These are phyloP conservation scores for Cutaneotrichosporon sp. DNA, from an alignment of 1,284 basidiomycete species.

Conservation along the genomic window DNA sequence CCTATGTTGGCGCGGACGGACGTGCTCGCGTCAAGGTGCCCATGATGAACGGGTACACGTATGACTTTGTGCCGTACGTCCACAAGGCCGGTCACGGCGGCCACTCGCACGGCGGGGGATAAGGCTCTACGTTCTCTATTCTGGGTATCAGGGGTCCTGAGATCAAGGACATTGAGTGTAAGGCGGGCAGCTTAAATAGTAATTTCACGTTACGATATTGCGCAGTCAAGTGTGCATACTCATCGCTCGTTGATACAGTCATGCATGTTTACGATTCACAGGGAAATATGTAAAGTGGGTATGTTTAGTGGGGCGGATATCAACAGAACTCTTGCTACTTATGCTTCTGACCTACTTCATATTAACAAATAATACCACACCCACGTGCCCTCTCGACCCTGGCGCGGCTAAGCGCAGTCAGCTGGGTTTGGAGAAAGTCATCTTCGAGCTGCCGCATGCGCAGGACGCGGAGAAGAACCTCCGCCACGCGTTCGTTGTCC, in stretches of 20 bases:
- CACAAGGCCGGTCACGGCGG: not conserved
- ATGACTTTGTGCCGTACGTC: not conserved
- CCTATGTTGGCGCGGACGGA: not conserved
- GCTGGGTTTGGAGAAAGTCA: constrained; percentile 26
- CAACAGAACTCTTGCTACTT: too few relatives aligned
- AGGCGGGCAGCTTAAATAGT: too few relatives aligned
- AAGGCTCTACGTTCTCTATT: too few relatives aligned
- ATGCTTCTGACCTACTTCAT: too few relatives aligned
- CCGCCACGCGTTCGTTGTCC: constrained; percentile 41
- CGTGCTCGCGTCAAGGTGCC: not conserved
- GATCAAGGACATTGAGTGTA: too few relatives aligned
- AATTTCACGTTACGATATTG: too few relatives aligned
- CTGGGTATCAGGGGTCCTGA: not conserved
- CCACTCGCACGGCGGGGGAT: not conserved
- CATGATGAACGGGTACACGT: not conserved
- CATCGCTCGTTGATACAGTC: too few relatives aligned
- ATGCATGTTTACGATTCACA: too few relatives aligned
- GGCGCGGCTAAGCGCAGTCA: constrained; percentile 2
- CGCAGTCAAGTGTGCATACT: too few relatives aligned
- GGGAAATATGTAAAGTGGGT: too few relatives aligned
- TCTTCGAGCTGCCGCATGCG: constrained; percentile 38
- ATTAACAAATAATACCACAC: not conserved
- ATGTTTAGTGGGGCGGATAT: too few relatives aligned
- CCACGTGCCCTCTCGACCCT: constrained; percentile 5
- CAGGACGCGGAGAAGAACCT: constrained; percentile 43